A percentile compares a stretch with the other conserved stretches of the same genome.
Evolutionary conservation across 2,329 filamentous ascomycete species (phyloP).

Genomic region (Fusarium pseudonygamai): DNA sequence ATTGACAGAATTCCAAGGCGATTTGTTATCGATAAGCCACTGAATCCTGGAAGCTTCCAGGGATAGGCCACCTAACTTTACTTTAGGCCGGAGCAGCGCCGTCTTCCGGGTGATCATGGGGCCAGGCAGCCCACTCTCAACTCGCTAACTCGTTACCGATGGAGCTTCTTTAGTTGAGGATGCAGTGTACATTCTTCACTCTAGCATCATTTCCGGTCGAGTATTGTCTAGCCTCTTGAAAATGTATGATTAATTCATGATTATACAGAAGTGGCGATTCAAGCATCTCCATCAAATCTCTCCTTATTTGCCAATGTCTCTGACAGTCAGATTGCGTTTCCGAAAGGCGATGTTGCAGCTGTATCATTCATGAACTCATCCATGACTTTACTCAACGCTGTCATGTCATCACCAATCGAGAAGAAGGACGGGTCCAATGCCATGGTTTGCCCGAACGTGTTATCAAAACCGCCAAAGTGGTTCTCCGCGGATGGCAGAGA

Average conservation of each 20-base stretch:
- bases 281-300: not conserved
- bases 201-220: not conserved
- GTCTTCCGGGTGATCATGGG: constrained; percentile 20
- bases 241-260: not conserved
- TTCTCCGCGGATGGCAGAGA: not conserved
- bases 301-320: no score
- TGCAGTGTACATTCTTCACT: not conserved
- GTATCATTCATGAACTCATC: constrained; percentile 7
- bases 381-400: constrained; percentile 4
- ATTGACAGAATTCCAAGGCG: not conserved
- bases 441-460: constrained; percentile 19
- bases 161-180: not conserved
- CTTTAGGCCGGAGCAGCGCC: constrained; percentile 21
- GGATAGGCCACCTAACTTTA: not conserved
- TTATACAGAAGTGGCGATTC: not conserved
- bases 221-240: not conserved
- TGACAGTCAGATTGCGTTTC: not conserved
- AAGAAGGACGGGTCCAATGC: constrained; percentile 21
- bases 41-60: constrained; percentile 4
- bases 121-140: not conserved
- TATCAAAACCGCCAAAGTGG: constrained; percentile 7
- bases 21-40: constrained; percentile 20
- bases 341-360: not conserved
- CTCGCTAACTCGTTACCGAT: not conserved
- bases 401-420: not conserved